Evolutionary conservation across 2,329 filamentous ascomycete species (phyloP).

Genomic region (Tolypocladium tundrense): DNA sequence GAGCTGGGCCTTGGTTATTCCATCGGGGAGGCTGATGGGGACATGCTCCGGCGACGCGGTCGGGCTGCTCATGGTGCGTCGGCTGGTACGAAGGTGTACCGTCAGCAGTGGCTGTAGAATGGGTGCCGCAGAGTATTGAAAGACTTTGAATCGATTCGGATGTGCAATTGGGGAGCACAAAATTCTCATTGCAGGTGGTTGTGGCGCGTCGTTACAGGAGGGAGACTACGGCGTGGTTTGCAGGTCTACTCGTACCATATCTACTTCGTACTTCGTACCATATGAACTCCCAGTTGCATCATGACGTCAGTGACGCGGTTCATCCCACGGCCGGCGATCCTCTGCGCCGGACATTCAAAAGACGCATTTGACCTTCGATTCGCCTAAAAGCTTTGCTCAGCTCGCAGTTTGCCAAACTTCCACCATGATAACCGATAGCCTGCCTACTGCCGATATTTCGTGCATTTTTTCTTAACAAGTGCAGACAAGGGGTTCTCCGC

Average conservation of each 20-base stretch:
- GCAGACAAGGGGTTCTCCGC: neutral
- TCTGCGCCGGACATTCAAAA: too few species aligned
- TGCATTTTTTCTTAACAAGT: neutral
- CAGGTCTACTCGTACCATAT: too few species aligned
- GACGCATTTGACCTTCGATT: too few species aligned
- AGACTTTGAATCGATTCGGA: neutral
- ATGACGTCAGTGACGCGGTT: neutral
- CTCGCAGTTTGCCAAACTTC: too few species aligned
- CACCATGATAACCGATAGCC: neutral
- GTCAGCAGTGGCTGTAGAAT: too few species aligned
- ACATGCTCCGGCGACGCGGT: constrained; percentile 13
- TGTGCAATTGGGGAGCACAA: neutral
- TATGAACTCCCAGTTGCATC: neutral
- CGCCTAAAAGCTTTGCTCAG: too few species aligned
- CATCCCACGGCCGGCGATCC: neutral
- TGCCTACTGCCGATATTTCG: neutral
- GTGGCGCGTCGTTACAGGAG: neutral
- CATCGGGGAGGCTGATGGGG: constrained; percentile 28
- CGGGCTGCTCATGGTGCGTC: neutral
- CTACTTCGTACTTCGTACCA: too few species aligned
- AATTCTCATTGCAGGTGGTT: neutral
- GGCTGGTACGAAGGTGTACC: neutral
- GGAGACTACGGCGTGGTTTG: neutral
- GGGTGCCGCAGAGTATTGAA: neutral
- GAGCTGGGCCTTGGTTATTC: constrained; percentile 30